Conservation (phyloP, 1,284 basidiomycete genomes). For the Cryptococcus sp. region DNA sequence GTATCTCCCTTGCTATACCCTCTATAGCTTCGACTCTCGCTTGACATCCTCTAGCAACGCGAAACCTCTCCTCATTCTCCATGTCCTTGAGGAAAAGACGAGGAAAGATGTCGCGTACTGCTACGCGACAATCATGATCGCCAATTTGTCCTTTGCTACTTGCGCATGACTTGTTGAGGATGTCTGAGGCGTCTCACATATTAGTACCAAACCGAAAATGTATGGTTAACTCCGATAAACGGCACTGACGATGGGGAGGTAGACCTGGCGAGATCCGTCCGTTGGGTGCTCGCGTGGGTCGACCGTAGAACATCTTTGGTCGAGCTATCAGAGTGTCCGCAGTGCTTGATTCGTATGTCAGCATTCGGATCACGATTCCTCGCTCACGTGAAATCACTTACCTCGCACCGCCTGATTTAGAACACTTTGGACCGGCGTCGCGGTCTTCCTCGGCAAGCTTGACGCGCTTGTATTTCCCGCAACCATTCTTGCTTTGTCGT, state of each 20-base stretch:
- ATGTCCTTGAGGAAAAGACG: conserved; percentile 12
- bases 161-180: conserved; percentile 32
- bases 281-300: conserved; percentile 18
- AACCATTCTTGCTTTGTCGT: conserved; percentile 10
- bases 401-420: neutral
- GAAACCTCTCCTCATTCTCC: neutral
- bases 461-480: conserved; percentile 4
- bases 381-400: too few species aligned
- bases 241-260: conserved; percentile 40
- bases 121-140: conserved; percentile 12
- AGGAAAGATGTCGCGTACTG: conserved; percentile 23
- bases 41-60: conserved; percentile 8
- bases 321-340: conserved; percentile 33
- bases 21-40: conserved; percentile 11
- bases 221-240: neutral
- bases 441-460: neutral
- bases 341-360: conserved; percentile 13
- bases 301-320: conserved; percentile 50
- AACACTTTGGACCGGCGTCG: neutral
- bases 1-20: neutral
- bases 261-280: conserved; percentile 38
- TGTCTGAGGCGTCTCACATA: conserved; percentile 28
- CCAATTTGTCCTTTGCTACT: conserved; percentile 2
- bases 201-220: neutral
- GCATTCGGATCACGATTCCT: conserved; percentile 1